Evolutionary conservation across 2,329 filamentous ascomycete genomes (phyloP), one percentile per base, ranked within the genome.

Genomic region (Cyclaneusma minus): DNA sequence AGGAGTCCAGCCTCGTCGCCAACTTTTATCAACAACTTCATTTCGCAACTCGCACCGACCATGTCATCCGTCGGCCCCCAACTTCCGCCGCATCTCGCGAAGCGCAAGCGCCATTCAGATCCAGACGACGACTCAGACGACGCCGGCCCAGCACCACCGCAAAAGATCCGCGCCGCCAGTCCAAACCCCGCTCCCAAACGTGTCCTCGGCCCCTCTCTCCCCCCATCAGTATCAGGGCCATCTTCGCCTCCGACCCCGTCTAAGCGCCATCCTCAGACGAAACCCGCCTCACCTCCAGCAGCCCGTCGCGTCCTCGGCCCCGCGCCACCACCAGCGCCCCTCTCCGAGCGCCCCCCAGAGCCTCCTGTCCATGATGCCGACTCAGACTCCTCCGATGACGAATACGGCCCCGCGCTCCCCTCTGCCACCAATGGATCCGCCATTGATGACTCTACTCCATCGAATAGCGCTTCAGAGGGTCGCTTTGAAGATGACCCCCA

Each of bases 31-130:
- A 7, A 10, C 27, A 3, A 21, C 8, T 6, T 14, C 12, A 16
- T 24, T 12, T 20, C 13, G 9, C 13, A 12, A 29, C 9, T 16
- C 13, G 15, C n/a, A 23, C 27, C 21, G 29, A 36, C 15, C 4
- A 48, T 48, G 45, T 33, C 44, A 32, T 37, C 40, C 6, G 35
- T 81, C 43, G 77, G 78, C 4, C 78, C 80, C 9, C 60, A 72
- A 33, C 50, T 84, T 13, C 78, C 80, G 8, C 62, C 76, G 4
- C 69, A 79, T 34, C 60, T 77, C 21, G 30, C 66, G 17, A 75
- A 75, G 48, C 62, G 70, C 41, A 74, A 73, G 42, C 66, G 66
- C 41, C 61, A 56, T 4, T 40, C 55, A 4, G 55, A 59, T 21
- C 49, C 59, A 24, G 51, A 55, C 24, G 40, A 42, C 11, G 38